Evolutionary conservation across 1,139 yeast species (phyloP), one percentile per base, ranked within the genome.

Genomic region (Debaryomycetaceae sp.): DNA sequence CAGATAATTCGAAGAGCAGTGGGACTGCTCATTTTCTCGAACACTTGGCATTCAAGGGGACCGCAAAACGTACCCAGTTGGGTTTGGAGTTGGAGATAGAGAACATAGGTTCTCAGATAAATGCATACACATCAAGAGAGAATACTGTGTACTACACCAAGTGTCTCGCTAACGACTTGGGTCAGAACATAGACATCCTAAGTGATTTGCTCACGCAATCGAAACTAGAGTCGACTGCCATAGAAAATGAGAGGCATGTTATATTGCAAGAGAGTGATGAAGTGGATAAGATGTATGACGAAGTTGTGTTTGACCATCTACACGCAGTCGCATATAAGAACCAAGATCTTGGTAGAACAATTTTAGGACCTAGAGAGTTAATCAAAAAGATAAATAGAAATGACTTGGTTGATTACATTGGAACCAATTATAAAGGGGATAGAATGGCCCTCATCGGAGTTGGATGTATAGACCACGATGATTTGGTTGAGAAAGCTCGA

Each of bases 11-110:
- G 42, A 79, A 78, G 60, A 89, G 90, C 57, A 76, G 81, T 46
- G 99, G 99, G 39, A 91, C 98, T 9, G 99, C 99, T 0, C 99
- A 93, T 68, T 93, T 93, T 62, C 72, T 93, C 47, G 99, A 93
- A 66, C 99, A 93, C 67, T 74, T 93, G 57, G 96, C 98, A 4
- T 93, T 93, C 72, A 93, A 93, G 68, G 99, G 99, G 33, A 93
- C 99, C 13, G 68, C 77, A 45, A 77, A 75, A 50, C 80, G 99
- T 60, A 72, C 90, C n/a, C 98, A 93, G 68, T 75, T 82, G 48
- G 83, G 83, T 48, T 76, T 93, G 46, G 99, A 93, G 66, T 74
- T 91, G 43, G 99, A 93, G 66, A 89, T 93, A 49, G 99, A 93
- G 66, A 87, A 93, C 69, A 80, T 93, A 62, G 99, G 99, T 4